These are phyloP conservation scores for Chlorella sp. DNA, from an alignment of 139 green algal genomes.

Conservation along the genomic window DNA sequence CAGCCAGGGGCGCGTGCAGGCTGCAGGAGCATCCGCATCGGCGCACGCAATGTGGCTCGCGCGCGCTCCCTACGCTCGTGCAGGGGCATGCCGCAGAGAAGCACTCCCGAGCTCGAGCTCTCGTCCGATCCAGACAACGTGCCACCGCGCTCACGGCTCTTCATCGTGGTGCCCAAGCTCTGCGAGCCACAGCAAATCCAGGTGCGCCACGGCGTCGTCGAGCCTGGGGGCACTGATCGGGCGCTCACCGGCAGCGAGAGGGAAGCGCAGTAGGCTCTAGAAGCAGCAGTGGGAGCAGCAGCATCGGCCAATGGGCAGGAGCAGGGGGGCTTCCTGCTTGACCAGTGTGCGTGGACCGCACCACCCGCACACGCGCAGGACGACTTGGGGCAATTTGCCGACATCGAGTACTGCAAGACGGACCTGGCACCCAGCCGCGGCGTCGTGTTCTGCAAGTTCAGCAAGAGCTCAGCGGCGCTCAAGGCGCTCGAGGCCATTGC, in stretches of 20 bases:
- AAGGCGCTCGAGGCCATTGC: conserved; percentile 64
- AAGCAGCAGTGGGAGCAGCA: no score
- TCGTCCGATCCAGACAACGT: conserved; percentile 81
- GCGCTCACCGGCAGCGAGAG: no score
- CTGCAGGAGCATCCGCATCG: no score
- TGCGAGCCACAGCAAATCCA: conserved; percentile 64
- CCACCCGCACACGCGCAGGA: no score
- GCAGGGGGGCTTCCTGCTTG: no score
- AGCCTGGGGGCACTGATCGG: no score
- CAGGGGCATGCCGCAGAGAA: neutral
- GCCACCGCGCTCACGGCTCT: conserved; percentile 74
- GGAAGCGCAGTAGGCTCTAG: no score
- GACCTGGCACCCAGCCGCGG: conserved; percentile 82
- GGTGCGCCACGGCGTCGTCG: no score
- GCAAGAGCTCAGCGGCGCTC: conserved; percentile 66
- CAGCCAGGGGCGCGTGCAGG: neutral
- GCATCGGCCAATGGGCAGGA: no score
- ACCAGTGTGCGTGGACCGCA: no score
- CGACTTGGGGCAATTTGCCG: conserved; percentile 51
- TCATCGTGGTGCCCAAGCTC: conserved; percentile 86
- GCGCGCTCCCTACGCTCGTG: neutral
- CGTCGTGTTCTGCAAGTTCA: conserved; percentile 86
- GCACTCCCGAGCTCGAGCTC: conserved; percentile 18
- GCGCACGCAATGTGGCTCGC: neutral
- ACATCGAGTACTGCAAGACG: conserved; percentile 90